Percentiles rank a stretch among this genome's conserved stretches.
These are phyloP conservation scores for Gautieria morchelliformis DNA, from an alignment of 768 basidiomycete species.

Conservation along the genomic window DNA sequence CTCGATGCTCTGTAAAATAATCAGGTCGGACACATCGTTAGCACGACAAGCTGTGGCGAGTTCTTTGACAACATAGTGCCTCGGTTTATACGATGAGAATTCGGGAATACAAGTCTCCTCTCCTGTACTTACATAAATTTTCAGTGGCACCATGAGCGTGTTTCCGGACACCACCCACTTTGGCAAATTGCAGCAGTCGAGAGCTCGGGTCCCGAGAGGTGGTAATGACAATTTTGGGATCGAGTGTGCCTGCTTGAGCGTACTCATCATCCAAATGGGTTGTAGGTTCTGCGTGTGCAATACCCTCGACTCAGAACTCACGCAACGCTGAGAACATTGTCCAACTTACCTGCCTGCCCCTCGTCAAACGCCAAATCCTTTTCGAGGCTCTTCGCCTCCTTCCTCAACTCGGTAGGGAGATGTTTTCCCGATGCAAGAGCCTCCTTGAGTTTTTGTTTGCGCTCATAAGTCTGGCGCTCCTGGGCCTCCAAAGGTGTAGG, in stretches of 20 bases:
- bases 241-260: constrained; percentile 81
- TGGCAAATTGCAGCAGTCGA: constrained; percentile 88
- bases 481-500: constrained; percentile 91
- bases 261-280: constrained; percentile 97
- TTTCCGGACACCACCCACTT: constrained; percentile 39
- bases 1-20: constrained; percentile 96
- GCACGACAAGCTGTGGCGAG: constrained; percentile 90
- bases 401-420: constrained; percentile 84
- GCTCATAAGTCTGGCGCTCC: constrained; percentile 86
- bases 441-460: too few relatives aligned
- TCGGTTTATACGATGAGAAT: constrained; percentile 91
- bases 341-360: too few relatives aligned
- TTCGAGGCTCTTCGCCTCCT: constrained; percentile 61
- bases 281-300: constrained; percentile 53
- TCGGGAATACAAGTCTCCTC: constrained; percentile 94
- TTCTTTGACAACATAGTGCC: constrained; percentile 97
- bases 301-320: neutral
- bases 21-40: constrained; percentile 89
- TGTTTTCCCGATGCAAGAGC: constrained; percentile 78
- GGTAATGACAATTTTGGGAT: constrained; percentile 95
- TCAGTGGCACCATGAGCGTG: neutral
- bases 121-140: constrained; percentile 51
- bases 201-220: constrained; percentile 96
- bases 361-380: constrained; percentile 82
- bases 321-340: neutral